Evolutionary conservation across 768 basidiomycete genomes (phyloP), one percentile per base, ranked within the genome.

Genomic region (Boletus sp.): DNA sequence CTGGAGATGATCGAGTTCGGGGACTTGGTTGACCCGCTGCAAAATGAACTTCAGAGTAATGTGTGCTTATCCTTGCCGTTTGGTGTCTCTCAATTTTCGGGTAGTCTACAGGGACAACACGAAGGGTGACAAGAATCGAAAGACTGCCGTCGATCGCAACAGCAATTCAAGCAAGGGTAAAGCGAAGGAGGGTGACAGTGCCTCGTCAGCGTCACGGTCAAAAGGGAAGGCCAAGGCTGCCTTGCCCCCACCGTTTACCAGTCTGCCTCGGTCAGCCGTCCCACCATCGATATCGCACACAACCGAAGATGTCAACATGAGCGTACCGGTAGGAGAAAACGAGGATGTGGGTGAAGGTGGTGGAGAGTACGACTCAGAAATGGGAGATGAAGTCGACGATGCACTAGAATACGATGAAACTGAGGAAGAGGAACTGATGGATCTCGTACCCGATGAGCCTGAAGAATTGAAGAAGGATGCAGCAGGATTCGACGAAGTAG

Each of bases 1-100:
- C 78, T 94, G 9, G 90, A 93, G 64, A 73, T 82, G 51, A 79
- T 91, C 34, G 86, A 91, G 59, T 85, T 93, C 54, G 81, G 82
- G 2, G 88, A 91, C 64, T 73, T 91, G 40, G 79, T 84, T 0
- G 79, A 82, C 33, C 73, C 74, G 40, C 75, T 91, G 4, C 83
- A 87, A 56, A 71, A 64, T 0, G 90, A 93, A 65, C 78, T 93
- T 9, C 72, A 79, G 54, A 72, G 91, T 86, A 53, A 57, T n/a
- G 23, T 19, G 29, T 13, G 35, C 11, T 33, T 29, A 10, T 53
- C 37, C n/a, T 55, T 33, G 15, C 29, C 13, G 17, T 30, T 29
- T 35, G 7, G 15, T 8, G 25, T 53, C 32, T 25, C 53, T 56
- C 34, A 55, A n/a, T 10, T 13, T 23, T 5, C 47, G 2, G 3